Percentiles rank a stretch among this genome's conserved stretches.
Conservation (phyloP, 1,139 yeast species). For the Candida frijolesensis region DNA sequence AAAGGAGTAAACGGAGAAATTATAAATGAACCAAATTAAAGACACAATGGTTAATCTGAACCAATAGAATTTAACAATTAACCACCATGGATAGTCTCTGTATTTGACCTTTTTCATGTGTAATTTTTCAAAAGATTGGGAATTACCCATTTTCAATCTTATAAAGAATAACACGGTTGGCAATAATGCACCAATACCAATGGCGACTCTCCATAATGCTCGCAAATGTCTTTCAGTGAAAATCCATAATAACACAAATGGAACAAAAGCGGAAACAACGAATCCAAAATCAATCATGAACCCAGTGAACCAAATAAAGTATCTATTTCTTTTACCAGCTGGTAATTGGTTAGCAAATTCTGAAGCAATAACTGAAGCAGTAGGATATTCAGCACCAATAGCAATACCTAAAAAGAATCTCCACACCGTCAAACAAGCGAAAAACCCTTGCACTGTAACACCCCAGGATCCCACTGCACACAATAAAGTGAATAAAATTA, state of each 20-base stretch:
- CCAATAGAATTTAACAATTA: conserved; percentile 80
- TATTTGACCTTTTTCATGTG: conserved; percentile 61
- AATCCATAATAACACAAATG: conserved; percentile 83
- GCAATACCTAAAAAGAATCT: conserved; percentile 87
- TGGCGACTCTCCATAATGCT: conserved; percentile 87
- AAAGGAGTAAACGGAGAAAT: conserved; percentile 84
- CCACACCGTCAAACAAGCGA: conserved; percentile 80
- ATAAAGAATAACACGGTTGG: conserved; percentile 76
- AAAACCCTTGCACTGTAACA: conserved; percentile 63
- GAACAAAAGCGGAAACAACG: conserved; percentile 81
- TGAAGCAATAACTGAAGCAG: conserved; percentile 90
- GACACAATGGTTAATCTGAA: conserved; percentile 72
- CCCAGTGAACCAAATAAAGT: conserved; percentile 87
- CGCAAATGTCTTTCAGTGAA: conserved; percentile 69
- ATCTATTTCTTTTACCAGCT: conserved; percentile 81
- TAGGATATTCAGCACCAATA: conserved; percentile 89
- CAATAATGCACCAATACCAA: conserved; percentile 90
- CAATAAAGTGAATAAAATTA: conserved; percentile 73
- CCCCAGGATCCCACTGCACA: conserved; percentile 88
- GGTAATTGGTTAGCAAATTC: conserved; percentile 83
- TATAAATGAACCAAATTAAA: conserved; percentile 86
- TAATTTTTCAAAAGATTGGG: conserved; percentile 67
- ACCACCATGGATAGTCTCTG: conserved; percentile 59
- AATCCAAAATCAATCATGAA: conserved; percentile 86
- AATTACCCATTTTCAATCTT: conserved; percentile 75